Evolutionary conservation across 768 basidiomycete species (phyloP).

Genomic region (Termitomyces sp.): DNA sequence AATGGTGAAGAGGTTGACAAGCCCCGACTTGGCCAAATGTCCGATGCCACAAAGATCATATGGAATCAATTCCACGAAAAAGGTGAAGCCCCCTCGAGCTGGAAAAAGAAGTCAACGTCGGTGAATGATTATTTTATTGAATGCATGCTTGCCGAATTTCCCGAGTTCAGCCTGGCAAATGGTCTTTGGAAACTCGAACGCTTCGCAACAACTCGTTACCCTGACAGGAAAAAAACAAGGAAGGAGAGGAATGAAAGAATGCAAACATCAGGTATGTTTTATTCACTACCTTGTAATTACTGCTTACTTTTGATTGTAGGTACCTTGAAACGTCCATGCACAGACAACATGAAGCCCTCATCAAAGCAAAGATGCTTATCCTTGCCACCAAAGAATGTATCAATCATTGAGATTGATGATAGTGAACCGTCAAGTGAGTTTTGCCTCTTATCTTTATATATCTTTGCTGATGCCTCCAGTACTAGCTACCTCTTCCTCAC

Average conservation of each 20-base stretch:
- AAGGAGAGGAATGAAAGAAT: not conserved
- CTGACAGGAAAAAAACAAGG: not conserved
- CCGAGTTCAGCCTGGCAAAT: constrained; percentile 1
- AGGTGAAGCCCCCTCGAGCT: not conserved
- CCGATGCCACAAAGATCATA: not conserved
- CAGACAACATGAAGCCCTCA: not conserved
- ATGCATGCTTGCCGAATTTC: not conserved
- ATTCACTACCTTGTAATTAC: not conserved
- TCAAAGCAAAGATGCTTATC: not conserved
- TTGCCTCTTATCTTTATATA: not conserved
- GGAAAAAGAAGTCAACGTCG: not conserved
- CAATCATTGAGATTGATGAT: not conserved
- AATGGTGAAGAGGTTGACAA: not conserved
- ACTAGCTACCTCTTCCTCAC: not conserved
- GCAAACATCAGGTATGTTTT: not conserved
- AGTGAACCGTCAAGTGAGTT: not conserved
- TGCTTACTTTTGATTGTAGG: not conserved
- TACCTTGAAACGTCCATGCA: not conserved
- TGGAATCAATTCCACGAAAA: constrained; percentile 3
- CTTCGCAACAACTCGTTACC: constrained; percentile 3
- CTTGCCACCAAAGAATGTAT: not conserved
- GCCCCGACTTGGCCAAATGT: not conserved
- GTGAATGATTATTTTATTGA: not conserved
- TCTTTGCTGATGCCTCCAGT: not conserved
- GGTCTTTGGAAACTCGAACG: constrained; percentile 3